Percentiles rank a stretch among this genome's conserved stretches.
These are phyloP conservation scores for Lactifluus echinatus DNA, from an alignment of 768 basidiomycete species.

Conservation along the genomic window DNA sequence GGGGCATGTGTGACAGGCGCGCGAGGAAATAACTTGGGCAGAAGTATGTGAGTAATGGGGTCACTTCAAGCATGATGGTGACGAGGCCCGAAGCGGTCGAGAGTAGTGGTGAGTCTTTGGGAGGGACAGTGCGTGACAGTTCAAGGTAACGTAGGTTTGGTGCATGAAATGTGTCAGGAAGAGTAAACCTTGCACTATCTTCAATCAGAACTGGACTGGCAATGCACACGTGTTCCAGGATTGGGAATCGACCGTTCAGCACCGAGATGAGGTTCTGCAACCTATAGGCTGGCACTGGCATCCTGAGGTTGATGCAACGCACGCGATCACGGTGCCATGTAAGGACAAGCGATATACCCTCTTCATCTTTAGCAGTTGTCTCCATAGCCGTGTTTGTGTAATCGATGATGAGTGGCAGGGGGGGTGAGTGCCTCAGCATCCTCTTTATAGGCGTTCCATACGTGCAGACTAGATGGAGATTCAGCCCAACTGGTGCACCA, in stretches of 20 bases:
- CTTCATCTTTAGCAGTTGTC: not conserved
- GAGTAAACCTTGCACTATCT: not conserved
- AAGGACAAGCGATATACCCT: not conserved
- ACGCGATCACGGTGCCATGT: not conserved
- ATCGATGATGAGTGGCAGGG: not conserved
- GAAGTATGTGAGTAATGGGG: not conserved
- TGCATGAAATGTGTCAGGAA: not conserved
- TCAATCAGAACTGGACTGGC: not conserved
- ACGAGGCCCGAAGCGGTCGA: not conserved
- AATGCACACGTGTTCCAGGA: not conserved
- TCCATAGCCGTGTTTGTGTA: not conserved
- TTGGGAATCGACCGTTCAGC: not conserved
- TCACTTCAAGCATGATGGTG: not conserved
- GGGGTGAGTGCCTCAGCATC: not conserved
- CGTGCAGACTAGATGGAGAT: not conserved
- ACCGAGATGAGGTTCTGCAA: not conserved
- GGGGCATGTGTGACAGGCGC: not conserved
- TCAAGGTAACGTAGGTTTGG: not conserved
- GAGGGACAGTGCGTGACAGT: too few species aligned
- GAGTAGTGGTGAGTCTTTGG: not conserved
- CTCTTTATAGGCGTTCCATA: not conserved
- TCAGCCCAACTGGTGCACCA: too few species aligned
- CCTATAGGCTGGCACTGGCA: not conserved
- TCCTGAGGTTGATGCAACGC: not conserved
- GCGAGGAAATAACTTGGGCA: not conserved